Evolutionary conservation across 2,329 filamentous ascomycete genomes (phyloP).

Genomic region (Bimuria novae-zelandiae): DNA sequence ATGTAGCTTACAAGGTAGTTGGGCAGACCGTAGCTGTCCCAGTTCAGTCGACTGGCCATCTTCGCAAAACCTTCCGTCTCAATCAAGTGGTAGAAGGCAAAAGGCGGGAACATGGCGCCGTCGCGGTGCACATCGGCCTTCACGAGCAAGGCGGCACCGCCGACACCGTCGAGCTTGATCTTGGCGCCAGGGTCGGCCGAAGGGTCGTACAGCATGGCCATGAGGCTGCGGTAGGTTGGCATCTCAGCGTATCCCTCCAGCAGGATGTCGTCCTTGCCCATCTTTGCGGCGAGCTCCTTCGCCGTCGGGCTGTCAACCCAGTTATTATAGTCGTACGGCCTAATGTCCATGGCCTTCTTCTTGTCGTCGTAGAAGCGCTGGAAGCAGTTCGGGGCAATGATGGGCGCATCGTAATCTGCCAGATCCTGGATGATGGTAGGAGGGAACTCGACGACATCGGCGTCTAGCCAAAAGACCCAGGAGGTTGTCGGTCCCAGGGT

Average conservation of each 20-base stretch:
- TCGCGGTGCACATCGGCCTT: conserved; percentile 97
- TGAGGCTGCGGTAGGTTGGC: conserved; percentile 86
- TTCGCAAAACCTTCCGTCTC: conserved; percentile 98
- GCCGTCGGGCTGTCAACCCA: conserved; percentile 91
- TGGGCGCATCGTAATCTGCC: conserved; percentile 81
- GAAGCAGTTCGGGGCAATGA: conserved; percentile 95
- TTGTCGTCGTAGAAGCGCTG: conserved; percentile 76
- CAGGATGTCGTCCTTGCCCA: conserved; percentile 90
- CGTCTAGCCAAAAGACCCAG: conserved; percentile 96
- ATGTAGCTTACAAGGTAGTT: conserved; percentile 82
- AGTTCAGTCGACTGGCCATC: conserved; percentile 90
- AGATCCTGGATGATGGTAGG: conserved; percentile 87
- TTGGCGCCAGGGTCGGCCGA: conserved; percentile 60
- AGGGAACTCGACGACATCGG: conserved; percentile 89
- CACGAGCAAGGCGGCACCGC: conserved; percentile 88
- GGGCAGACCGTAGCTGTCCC: conserved; percentile 83
- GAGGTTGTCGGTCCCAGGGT: conserved; percentile 88
- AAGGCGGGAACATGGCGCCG: conserved; percentile 97
- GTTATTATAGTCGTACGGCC: conserved; percentile 96
- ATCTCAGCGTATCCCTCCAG: conserved; percentile 93
- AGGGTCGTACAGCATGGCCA: conserved; percentile 77
- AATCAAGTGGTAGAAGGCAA: conserved; percentile 94
- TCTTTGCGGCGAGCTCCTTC: conserved; percentile 71
- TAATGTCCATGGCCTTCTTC: conserved; percentile 71
- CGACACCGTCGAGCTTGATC: conserved; percentile 86